Evolutionary conservation across 805 yeast genomes (phyloP).

Genomic region (Schizosaccharomyces cryophilus): DNA sequence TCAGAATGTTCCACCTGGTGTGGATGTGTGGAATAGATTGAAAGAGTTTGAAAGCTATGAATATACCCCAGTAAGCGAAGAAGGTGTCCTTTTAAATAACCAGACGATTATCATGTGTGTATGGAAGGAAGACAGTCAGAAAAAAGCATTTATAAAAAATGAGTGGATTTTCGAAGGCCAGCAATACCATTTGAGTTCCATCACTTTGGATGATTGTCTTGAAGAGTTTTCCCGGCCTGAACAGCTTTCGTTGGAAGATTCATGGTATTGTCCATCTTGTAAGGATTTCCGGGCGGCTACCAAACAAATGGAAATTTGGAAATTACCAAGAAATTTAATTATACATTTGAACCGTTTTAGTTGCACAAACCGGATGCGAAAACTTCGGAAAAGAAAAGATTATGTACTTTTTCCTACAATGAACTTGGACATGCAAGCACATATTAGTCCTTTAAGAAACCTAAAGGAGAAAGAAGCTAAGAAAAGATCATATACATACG

Average conservation of each 20-base stretch:
- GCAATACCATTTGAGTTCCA: constrained; percentile 6
- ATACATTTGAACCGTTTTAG: constrained; percentile 81
- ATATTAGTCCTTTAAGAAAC: constrained; percentile 23
- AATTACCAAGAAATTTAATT: constrained; percentile 72
- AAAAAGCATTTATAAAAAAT: constrained; percentile 1
- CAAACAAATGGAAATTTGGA: constrained; percentile 76
- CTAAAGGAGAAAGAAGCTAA: constrained; percentile 6
- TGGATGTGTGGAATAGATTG: not conserved
- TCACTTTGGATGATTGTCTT: constrained; percentile 51
- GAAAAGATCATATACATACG: constrained; percentile 27
- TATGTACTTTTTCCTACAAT: constrained; percentile 70
- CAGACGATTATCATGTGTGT: constrained; percentile 11
- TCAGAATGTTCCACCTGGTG: not conserved
- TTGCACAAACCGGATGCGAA: constrained; percentile 2
- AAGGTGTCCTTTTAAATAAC: constrained; percentile 33
- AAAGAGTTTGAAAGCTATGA: not conserved
- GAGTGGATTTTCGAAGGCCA: not conserved
- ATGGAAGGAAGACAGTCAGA: constrained; percentile 10
- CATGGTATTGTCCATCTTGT: constrained; percentile 86
- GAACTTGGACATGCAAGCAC: constrained; percentile 38
- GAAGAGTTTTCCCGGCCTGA: constrained; percentile 56
- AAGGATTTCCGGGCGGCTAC: constrained; percentile 76
- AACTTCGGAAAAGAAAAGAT: constrained; percentile 61
- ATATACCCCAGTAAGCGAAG: constrained; percentile 4
- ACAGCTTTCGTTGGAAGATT: constrained; percentile 61